Conservation (phyloP, 352 stramenopile species). For the Pseudoperonospora humuli region DNA sequence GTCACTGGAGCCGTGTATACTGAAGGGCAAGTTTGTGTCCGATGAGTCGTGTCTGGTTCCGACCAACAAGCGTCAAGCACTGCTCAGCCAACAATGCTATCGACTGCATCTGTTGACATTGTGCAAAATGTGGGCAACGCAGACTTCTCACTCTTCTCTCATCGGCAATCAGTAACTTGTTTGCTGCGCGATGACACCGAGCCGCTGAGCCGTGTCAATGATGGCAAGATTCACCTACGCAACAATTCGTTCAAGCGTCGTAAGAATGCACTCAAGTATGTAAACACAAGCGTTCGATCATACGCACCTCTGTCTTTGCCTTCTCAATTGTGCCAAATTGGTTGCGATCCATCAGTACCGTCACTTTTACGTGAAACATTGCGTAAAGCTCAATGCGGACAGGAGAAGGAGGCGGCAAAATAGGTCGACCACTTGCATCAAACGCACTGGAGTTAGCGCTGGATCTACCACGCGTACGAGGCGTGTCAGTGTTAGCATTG, state of each 20-base stretch:
- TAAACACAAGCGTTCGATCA: not conserved
- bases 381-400: slow-evolving; percentile 38
- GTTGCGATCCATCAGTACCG: slow-evolving; percentile 41
- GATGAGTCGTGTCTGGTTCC: not conserved
- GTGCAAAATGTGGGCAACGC: not conserved
- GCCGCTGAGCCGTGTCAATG: slow-evolving; percentile 44
- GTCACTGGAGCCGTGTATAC: no score
- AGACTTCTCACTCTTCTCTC: no score
- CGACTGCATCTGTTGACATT: not conserved
- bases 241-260: not conserved
- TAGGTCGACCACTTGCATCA: slow-evolving; percentile 21
- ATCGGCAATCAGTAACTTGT: slow-evolving; percentile 8
- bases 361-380: slow-evolving; percentile 62
- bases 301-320: slow-evolving; percentile 53
- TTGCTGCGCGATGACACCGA: slow-evolving; percentile 25
- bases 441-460: slow-evolving; percentile 23
- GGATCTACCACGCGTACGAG: slow-evolving; percentile 8
- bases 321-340: slow-evolving; percentile 47
- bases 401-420: slow-evolving; percentile 16
- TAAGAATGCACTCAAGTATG: not conserved
- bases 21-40: no score
- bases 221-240: slow-evolving; percentile 62
- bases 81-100: not conserved
- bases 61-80: not conserved
- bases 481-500: slow-evolving; percentile 9